A percentile compares a stretch with the other conserved stretches of the same genome.
Conservation (phyloP, 352 stramenopile genomes). For the Aphanomyces stellatus region DNA sequence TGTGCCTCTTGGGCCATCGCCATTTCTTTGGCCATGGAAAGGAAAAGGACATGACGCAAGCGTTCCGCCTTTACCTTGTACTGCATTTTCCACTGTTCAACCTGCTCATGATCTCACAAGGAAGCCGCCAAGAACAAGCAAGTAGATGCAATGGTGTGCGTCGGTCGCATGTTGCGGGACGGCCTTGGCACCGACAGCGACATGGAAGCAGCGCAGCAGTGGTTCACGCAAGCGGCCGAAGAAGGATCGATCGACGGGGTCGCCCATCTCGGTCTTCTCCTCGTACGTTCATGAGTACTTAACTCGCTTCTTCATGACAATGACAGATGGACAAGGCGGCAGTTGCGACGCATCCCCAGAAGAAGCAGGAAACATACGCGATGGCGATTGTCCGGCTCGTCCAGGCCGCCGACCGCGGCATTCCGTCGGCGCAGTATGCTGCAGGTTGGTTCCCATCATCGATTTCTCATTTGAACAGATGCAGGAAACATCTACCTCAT, state of each 20-base stretch:
- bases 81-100: background rate
- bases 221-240: conserved; percentile 33
- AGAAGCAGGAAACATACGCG: conserved; percentile 32
- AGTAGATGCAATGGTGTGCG: conserved; percentile 38
- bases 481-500: conserved; percentile 36
- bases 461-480: no score
- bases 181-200: conserved; percentile 46
- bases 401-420: conserved; percentile 42
- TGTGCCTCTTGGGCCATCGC: conserved; percentile 55
- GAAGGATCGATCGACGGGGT: conserved; percentile 37
- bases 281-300: conserved; percentile 26
- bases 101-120: conserved; percentile 21
- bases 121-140: conserved; percentile 40
- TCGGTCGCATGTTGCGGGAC: conserved; percentile 52
- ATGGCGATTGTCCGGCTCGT: conserved; percentile 35
- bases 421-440: conserved; percentile 42
- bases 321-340: conserved; percentile 46
- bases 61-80: conserved; percentile 51
- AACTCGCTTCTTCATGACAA: background rate
- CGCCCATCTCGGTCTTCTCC: conserved; percentile 41
- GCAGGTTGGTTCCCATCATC: background rate
- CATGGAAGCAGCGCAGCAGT: conserved; percentile 40
- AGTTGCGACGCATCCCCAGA: conserved; percentile 25
- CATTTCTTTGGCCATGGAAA: conserved; percentile 54
- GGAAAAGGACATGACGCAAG: conserved; percentile 30